Conservation (phyloP, 805 yeast species). For the Schwanniomyces pseudopolymorphus region DNA sequence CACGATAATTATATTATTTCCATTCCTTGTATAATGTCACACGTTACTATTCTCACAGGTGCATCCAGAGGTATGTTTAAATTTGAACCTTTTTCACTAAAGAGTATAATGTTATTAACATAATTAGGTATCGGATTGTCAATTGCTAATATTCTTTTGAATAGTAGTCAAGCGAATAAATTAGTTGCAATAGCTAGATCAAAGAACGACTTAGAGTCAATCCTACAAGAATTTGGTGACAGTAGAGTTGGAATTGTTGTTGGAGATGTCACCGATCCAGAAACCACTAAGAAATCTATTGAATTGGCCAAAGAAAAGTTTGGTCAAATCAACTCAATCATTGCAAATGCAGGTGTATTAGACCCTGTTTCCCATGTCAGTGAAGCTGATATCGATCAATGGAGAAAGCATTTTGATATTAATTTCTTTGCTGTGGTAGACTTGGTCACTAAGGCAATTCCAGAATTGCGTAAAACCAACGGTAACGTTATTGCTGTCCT, state of each 20-base stretch:
- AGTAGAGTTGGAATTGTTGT: constrained; percentile 49
- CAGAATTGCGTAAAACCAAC: constrained; percentile 51
- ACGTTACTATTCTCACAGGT: constrained; percentile 53
- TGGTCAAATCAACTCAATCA: constrained; percentile 60
- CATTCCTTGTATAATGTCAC: constrained; percentile 10
- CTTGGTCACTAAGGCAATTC: constrained; percentile 55
- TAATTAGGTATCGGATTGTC: constrained; percentile 75
- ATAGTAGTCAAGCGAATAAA: constrained; percentile 28
- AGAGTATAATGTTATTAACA: not conserved
- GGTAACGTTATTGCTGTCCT: constrained; percentile 80
- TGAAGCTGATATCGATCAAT: constrained; percentile 50
- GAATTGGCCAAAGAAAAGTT: constrained; percentile 45
- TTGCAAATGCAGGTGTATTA: constrained; percentile 81
- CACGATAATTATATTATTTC: not conserved
- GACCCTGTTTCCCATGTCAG: constrained; percentile 68
- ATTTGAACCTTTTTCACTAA: not conserved
- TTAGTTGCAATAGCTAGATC: constrained; percentile 78
- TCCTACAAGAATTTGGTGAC: constrained; percentile 45
- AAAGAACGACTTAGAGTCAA: constrained; percentile 41
- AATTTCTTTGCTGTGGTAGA: constrained; percentile 76
- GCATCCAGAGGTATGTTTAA: constrained; percentile 53
- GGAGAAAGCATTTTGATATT: constrained; percentile 69
- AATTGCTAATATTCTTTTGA: constrained; percentile 54
- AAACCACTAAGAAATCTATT: constrained; percentile 38
- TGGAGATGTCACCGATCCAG: constrained; percentile 59